Evolutionary conservation across 768 basidiomycete species (phyloP), one percentile per base, ranked within the genome.

Genomic region (Clathrus columnatus): DNA sequence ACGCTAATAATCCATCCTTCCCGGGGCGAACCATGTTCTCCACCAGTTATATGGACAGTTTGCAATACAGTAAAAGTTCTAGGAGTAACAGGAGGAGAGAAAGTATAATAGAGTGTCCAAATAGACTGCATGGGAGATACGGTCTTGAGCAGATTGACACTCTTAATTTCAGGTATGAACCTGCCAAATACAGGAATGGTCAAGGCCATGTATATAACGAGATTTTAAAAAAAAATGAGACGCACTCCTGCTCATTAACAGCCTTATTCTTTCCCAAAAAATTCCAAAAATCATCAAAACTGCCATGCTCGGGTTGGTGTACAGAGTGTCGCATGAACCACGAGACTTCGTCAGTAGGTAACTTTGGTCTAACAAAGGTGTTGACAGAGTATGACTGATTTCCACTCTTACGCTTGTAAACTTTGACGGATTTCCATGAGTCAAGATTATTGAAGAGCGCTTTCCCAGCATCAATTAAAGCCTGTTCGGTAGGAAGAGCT

Each of bases 51-150:
- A 57, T 80, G 74, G 8, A 72, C 70, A n/a, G 83, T 76, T 63
- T 87, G 85, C 36, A 88, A 67, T 30, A 83, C 84, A 1, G 86
- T 88, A 67, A 89, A 91, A 20, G 85, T 77, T 14, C 87, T 81
- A 8, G 86, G 81, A 2, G 85, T 82, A 18, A 89, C 68, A 2
- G 86, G 81, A 5, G 84, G 79, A 0, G 79, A 72, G 68, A 89
- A 86, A 2, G 76, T 83, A 68, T 91, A 91, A 66, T 81, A 79
- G 57, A 85, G 59, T 0, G 83, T 77, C 86, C 85, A 89, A 58
- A 89, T 80, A 2, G 74, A 71, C 49, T 83, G 78, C 2, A 76
- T 83, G 10, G 78, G 72, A 0, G 85, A 86, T 43, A 89, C 65
- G 23, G 75, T 74, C 66, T 83, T 81, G 60, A 90, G 70, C 60